Base-by-base conservation (phyloP, 371 early-diverging fungal genomes). In the Mucor sp. region DNA sequence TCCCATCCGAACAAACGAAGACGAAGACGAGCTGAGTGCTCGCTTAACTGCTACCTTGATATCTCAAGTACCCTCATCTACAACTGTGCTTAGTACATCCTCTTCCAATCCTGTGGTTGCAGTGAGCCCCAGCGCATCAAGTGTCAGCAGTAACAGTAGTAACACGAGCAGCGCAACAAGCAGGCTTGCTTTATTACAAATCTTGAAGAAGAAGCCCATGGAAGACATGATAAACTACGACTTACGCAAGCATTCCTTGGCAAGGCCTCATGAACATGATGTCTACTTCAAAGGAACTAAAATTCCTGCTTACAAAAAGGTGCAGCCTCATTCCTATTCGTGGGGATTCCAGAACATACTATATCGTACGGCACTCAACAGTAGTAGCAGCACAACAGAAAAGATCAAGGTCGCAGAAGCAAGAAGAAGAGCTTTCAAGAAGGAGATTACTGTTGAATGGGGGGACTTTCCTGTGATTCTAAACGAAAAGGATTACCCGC, bases 341-440 rank as follows among this genome's bases (percentile, higher is more conserved):
- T 84, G 84, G 84, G 84, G 84, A 25, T 84, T 84, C 58, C 84
- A 84, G 60, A 84, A 84, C 55, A 56, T 72, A 3, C 53, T 83
- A 9, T 83, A 75, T 58, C 69, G 75, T 17, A 12, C n/a, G 23
- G 1, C 39, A 17, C 35, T 63, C 8, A 27, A 35, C 2, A 55
- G 25, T 8, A 60, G 43, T 5, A 19, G 39, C 8, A 57, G 32
- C 5, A 17, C 50, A 50, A 4, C 4, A 21, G 58, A 71, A 27
- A 65, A 47, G 19, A 44, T 58, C 21, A 77, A 74, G 33, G 74
- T 81, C 25, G 81, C 84, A 21, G 80, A 81, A 28, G 69, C 77
- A 17, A 65, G 76, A 60, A 71, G 84, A 50, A 58, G 72, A 21
- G 84, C 84, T 6, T 84, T 81, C 50, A 74, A 78, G 55, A 84